Evolutionary conservation across 805 yeast genomes (phyloP).

Genomic region (Yarrowia porcina): DNA sequence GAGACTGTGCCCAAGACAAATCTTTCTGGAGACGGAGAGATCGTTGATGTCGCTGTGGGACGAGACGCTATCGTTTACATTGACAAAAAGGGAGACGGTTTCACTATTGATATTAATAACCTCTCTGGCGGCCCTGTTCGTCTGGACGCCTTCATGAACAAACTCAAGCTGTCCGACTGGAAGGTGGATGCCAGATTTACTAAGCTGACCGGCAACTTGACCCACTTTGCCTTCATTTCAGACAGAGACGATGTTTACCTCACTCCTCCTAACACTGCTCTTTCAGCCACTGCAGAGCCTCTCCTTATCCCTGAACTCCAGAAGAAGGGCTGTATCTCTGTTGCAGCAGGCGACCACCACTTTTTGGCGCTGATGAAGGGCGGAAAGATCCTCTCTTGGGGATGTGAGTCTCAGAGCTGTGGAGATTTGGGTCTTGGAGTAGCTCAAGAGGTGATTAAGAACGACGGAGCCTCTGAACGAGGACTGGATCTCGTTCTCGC

Average conservation of each 20-base stretch:
- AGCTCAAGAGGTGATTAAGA: constrained; percentile 26
- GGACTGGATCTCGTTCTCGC: constrained; percentile 32
- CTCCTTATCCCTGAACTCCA: constrained; percentile 45
- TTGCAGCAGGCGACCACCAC: constrained; percentile 73
- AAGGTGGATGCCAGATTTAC: constrained; percentile 43
- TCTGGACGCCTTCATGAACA: constrained; percentile 33
- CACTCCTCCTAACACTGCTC: neutral
- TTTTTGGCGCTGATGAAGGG: constrained; percentile 54
- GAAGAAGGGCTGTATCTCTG: constrained; percentile 48
- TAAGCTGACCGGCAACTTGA: constrained; percentile 55
- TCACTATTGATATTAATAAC: constrained; percentile 39
- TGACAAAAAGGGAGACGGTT: constrained; percentile 44
- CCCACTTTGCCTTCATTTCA: constrained; percentile 54
- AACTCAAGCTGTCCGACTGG: constrained; percentile 36
- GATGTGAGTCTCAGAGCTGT: constrained; percentile 55
- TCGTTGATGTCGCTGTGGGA: constrained; percentile 57
- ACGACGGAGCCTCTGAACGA: constrained; percentile 20
- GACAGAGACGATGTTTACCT: constrained; percentile 48
- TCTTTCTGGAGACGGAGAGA: neutral
- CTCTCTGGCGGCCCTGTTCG: constrained; percentile 27
- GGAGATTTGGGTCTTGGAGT: constrained; percentile 72
- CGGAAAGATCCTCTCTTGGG: constrained; percentile 66
- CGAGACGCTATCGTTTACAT: constrained; percentile 52
- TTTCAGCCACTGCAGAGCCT: constrained; percentile 36
- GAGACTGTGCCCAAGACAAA: constrained; percentile 28